These are phyloP conservation scores for Rhizopus microsporus DNA, from an alignment of 371 early-diverging fungal genomes.

Conservation along the genomic window DNA sequence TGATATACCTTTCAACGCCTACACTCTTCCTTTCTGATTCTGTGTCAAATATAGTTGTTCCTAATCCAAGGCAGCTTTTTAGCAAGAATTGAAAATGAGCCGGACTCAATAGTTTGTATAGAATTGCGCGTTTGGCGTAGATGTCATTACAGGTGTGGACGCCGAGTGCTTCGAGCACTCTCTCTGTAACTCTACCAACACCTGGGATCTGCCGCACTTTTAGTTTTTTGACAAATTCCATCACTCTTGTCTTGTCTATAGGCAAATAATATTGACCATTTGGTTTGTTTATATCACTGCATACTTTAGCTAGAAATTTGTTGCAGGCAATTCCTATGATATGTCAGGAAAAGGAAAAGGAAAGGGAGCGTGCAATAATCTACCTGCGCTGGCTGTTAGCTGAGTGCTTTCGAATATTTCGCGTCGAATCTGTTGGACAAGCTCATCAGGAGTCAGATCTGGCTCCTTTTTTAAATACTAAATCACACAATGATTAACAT, in stretches of 20 bases:
- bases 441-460: constrained; percentile 45
- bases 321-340: constrained; percentile 59
- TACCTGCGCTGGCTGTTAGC: constrained; percentile 67
- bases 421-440: constrained; percentile 56
- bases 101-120: constrained; percentile 46
- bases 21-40: constrained; percentile 40
- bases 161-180: constrained; percentile 40
- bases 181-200: constrained; percentile 51
- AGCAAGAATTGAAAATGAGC: constrained; percentile 43
- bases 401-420: constrained; percentile 57
- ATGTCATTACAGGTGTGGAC: constrained; percentile 44
- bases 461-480: constrained; percentile 38
- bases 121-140: constrained; percentile 36
- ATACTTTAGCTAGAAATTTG: constrained; percentile 58
- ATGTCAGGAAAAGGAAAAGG: background rate
- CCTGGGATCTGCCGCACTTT: constrained; percentile 45
- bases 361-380: background rate
- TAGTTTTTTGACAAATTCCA: constrained; percentile 31
- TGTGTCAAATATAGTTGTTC: constrained; percentile 28
- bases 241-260: constrained; percentile 30
- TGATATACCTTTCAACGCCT: constrained; percentile 40
- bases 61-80: constrained; percentile 37
- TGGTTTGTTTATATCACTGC: constrained; percentile 68
- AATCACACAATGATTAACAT: background rate
- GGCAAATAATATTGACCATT: constrained; percentile 60